phyloP scores from a whole-genome alignment of 805 yeast species.

The Blastobotrys chiropterorum region DNA sequence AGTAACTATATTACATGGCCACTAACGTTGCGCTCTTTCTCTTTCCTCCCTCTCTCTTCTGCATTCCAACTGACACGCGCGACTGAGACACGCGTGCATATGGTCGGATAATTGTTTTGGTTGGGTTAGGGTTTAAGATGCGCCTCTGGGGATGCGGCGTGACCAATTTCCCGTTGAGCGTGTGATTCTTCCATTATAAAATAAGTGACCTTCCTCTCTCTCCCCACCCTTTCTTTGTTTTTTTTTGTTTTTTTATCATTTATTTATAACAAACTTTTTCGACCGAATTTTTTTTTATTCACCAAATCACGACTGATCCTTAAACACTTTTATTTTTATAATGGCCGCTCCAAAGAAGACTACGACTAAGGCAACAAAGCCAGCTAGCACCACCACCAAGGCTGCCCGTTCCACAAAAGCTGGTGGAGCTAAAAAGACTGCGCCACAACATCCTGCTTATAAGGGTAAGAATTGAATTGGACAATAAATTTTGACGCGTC shows the following conservation, averaged over 20 bases:
- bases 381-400: slow-evolving; percentile 5
- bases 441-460: slow-evolving; percentile 31
- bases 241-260: neutral
- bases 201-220: slow-evolving; percentile 13
- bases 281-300: neutral
- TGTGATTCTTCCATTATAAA: neutral
- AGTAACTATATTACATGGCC: neutral
- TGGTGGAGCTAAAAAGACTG: slow-evolving; percentile 22
- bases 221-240: neutral
- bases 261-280: neutral
- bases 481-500: neutral
- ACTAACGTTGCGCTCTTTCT: neutral
- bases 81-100: neutral
- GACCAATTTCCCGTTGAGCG: neutral
- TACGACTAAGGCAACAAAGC: slow-evolving; percentile 14
- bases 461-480: slow-evolving; percentile 28
- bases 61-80: neutral
- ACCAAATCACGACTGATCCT: neutral
- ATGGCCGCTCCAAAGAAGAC: slow-evolving; percentile 24
- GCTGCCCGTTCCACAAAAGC: slow-evolving; percentile 4
- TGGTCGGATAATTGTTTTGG: neutral
- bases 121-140: neutral
- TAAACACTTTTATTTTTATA: neutral
- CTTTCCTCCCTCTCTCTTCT: neutral
- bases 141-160: neutral